Evolutionary conservation across 2,329 filamentous ascomycete genomes (phyloP), one percentile per base, ranked within the genome.

Genomic region (Fusarium coicis): DNA sequence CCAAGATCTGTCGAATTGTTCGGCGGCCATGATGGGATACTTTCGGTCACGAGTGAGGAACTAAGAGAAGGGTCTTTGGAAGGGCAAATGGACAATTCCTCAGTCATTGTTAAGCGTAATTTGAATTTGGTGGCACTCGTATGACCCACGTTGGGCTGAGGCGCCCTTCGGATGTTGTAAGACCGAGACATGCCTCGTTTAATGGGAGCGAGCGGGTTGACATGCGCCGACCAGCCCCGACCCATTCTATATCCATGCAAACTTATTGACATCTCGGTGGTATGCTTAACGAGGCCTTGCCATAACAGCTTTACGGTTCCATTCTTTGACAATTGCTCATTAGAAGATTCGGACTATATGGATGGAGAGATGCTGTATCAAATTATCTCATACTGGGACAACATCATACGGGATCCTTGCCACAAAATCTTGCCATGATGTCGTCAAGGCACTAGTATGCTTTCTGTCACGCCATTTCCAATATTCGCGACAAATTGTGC

Each of bases 1-100:
- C 59, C 59, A 62, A 7, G 59, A 58, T 9, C 34, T 62, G 40
- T 62, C 59, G 10, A 58, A 50, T 50, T 23, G 47, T 50, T 50
- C 47, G 4, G 47, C 30, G 2, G 47, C 47, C 47, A 50, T 50
- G 8, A 23, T 23, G 16, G 11, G 21, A 10, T 23, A 23, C 10
- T 10, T 16, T 34, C 16, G 21, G 19, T 34, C 10, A 23, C 15
- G 9, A 8, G 7, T 7, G 46, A 30, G 10, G 19, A 18, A n/a
- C 14, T 7, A 30, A 12, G 14, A 37, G 36, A 19, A 37, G 36
- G 36, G 36, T 19, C 0, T 18, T n/a, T 32, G 28, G 46, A 2
- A 21, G 21, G 15, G 26, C 0, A 32, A 8, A 11, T 1, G 3
- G 5, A 6, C 21, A 7, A 7, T 18, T n/a, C 3, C 15, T 30